A percentile compares a stretch with the other conserved stretches of the same genome.
Evolutionary conservation across 192 early-diverging fungal genomes (phyloP).

Genomic region (Backusella liffmaniae): DNA sequence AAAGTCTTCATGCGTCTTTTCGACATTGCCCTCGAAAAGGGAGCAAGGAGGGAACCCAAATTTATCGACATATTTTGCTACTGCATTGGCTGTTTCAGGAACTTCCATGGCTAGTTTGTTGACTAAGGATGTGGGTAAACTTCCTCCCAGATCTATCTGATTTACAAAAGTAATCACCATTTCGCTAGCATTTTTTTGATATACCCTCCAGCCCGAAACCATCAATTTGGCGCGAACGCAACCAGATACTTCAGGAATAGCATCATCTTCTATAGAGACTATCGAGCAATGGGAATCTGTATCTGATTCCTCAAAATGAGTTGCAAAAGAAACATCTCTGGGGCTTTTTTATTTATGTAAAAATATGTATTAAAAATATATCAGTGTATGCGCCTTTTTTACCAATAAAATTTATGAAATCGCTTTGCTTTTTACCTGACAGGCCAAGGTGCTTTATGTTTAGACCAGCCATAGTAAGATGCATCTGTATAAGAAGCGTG

Average conservation of each 20-base stretch:
- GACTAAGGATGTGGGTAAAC: slow-evolving; percentile 44
- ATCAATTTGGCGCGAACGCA: slow-evolving; percentile 48
- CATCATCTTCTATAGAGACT: slow-evolving; percentile 45
- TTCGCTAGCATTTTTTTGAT: slow-evolving; percentile 28
- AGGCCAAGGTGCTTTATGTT: slow-evolving; percentile 35
- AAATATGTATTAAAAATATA: neutral
- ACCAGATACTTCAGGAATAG: slow-evolving; percentile 44
- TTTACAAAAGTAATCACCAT: slow-evolving; percentile 42
- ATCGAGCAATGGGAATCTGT: slow-evolving; percentile 35
- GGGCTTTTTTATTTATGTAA: slow-evolving; percentile 20
- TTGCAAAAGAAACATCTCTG: slow-evolving; percentile 43
- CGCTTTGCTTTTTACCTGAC: slow-evolving; percentile 18
- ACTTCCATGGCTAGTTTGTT: slow-evolving; percentile 42
- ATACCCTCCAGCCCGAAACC: slow-evolving; percentile 50
- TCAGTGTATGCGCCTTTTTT: neutral
- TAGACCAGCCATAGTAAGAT: slow-evolving; percentile 31
- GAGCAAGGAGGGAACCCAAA: slow-evolving; percentile 46
- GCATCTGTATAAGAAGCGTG: slow-evolving; percentile 19
- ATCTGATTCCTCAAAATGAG: slow-evolving; percentile 22
- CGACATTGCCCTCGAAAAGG: slow-evolving; percentile 23
- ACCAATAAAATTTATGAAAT: neutral
- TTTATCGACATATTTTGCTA: slow-evolving; percentile 45
- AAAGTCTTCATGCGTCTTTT: slow-evolving; percentile 35
- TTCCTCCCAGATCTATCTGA: slow-evolving; percentile 52
- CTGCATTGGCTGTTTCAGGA: slow-evolving; percentile 42